Evolutionary conservation across 2,329 filamentous ascomycete genomes (phyloP).

Genomic region (Alternaria ethzedia): DNA sequence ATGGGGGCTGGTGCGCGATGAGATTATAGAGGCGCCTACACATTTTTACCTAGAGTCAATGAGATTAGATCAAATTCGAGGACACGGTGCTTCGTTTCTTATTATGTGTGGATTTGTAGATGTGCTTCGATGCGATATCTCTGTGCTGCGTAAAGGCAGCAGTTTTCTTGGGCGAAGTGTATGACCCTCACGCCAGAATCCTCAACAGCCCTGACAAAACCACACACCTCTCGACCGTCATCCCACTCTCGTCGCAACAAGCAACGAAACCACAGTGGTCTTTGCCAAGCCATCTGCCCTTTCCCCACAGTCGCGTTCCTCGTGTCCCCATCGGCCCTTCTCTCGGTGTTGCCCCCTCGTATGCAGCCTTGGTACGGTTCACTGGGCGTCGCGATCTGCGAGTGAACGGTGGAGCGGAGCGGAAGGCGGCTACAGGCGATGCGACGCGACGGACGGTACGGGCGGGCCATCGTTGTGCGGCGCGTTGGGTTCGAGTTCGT

Average conservation of each 20-base stretch:
- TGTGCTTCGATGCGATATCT: not conserved
- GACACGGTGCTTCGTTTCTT: not conserved
- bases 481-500: not conserved
- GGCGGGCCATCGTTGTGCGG: not conserved
- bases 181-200: not conserved
- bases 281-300: not conserved
- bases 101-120: not conserved
- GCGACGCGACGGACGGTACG: not conserved
- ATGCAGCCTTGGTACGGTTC: not conserved
- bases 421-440: not conserved
- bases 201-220: not conserved
- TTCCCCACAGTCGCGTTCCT: not conserved
- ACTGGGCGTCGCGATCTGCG: not conserved
- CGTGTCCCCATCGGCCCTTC: not conserved
- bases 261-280: not conserved
- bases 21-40: conserved; percentile 56
- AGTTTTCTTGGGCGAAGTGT: not conserved
- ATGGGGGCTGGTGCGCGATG: conserved; percentile 50
- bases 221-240: not conserved
- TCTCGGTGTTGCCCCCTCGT: not conserved
- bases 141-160: not conserved
- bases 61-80: not conserved
- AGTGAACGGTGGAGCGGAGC: not conserved
- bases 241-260: not conserved
- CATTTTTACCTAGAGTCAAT: not conserved